phyloP scores from a whole-genome alignment of 2,329 filamentous ascomycete genomes.

The Thielaviopsis ethacetica region DNA sequence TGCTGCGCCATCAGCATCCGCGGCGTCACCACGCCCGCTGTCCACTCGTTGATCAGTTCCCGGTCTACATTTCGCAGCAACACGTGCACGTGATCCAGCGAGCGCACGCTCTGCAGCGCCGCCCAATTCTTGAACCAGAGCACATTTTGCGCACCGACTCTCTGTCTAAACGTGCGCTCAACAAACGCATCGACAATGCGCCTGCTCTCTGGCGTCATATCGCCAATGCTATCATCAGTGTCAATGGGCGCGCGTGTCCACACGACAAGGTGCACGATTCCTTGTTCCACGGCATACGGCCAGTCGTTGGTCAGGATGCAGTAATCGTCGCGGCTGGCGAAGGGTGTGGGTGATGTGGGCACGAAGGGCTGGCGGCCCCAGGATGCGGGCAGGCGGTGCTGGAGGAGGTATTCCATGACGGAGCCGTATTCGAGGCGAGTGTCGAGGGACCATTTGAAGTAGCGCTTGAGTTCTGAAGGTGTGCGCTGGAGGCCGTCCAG shows the following conservation, averaged over 20 bases:
- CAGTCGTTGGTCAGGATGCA: constrained; percentile 78
- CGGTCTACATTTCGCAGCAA: constrained; percentile 39
- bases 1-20: constrained; percentile 1
- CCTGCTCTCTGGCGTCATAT: constrained; percentile 53
- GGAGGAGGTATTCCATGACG: constrained; percentile 62
- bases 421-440: constrained; percentile 60
- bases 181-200: constrained; percentile 53
- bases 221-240: constrained; percentile 52
- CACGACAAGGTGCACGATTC: constrained; percentile 68
- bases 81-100: constrained; percentile 82
- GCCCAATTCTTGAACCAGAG: constrained; percentile 95
- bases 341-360: constrained; percentile 32
- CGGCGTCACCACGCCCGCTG: constrained; percentile 13
- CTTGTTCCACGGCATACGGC: constrained; percentile 62
- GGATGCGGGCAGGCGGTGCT: constrained; percentile 45
- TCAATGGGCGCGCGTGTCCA: constrained; percentile 77
- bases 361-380: constrained; percentile 50
- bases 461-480: constrained; percentile 64
- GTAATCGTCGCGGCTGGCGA: constrained; percentile 39
- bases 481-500: constrained; percentile 63
- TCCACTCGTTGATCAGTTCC: constrained; percentile 37
- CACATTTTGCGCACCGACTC: constrained; percentile 36
- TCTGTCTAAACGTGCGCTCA: constrained; percentile 47
- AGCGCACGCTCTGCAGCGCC: constrained; percentile 70
- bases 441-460: constrained; percentile 59